Conservation (phyloP, 306 rosid species). For the Hippophae rhamnoides region DNA sequence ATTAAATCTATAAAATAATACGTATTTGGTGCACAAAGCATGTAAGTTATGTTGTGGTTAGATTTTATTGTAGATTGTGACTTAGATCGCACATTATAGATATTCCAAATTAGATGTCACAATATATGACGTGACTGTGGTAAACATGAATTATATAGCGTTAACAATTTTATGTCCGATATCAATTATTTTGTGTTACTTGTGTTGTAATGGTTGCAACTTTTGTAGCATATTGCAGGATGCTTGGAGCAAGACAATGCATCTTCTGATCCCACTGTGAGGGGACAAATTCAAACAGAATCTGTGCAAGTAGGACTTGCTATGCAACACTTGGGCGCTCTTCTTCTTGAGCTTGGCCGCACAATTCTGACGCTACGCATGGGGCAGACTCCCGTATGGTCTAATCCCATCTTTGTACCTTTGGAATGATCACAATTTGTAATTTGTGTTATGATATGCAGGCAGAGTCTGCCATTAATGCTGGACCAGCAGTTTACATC, state of each 20-base stretch:
- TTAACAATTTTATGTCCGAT: too few relatives aligned
- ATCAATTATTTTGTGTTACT: constrained; percentile 25
- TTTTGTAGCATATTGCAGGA: constrained; percentile 79
- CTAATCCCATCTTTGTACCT: constrained; percentile 17
- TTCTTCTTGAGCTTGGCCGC: constrained; percentile 95
- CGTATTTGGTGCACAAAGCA: too few relatives aligned
- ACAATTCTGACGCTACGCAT: constrained; percentile 80
- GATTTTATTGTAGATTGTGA: too few relatives aligned
- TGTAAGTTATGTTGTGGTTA: too few relatives aligned
- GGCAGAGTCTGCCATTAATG: constrained; percentile 73
- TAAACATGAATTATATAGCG: too few relatives aligned
- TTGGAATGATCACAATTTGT: constrained; percentile 13
- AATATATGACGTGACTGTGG: too few relatives aligned
- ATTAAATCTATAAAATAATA: too few relatives aligned
- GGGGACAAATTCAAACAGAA: constrained; percentile 78
- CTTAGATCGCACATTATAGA: too few relatives aligned
- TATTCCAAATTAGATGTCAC: too few relatives aligned
- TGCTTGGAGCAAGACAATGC: constrained; percentile 69
- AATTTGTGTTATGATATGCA: constrained; percentile 29
- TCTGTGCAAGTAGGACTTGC: constrained; percentile 65
- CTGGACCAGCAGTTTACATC: constrained; percentile 95
- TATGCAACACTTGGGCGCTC: constrained; percentile 85
- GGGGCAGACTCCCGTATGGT: constrained; percentile 82
- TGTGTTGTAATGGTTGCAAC: constrained; percentile 34
- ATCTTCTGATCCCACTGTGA: constrained; percentile 42